A percentile compares a stretch with the other conserved stretches of the same genome.
Conservation (phyloP, 805 yeast species). For the Wickerhamiella kurtzmanii region DNA sequence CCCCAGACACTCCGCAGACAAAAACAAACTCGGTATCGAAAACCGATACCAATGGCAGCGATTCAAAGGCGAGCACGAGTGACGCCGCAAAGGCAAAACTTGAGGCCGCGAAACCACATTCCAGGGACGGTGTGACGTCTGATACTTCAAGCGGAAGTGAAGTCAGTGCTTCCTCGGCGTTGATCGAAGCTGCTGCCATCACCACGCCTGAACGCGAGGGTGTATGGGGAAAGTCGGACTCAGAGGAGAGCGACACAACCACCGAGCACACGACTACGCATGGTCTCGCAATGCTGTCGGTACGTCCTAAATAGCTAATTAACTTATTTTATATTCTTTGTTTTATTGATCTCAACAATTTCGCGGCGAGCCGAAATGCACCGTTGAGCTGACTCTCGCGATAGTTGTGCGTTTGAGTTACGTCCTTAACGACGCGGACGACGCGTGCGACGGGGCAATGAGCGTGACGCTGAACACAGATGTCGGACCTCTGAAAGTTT, state of each 20-base stretch:
- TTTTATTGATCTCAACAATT: too few relatives aligned
- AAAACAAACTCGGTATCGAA: too few relatives aligned
- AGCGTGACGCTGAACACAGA: constrained; percentile 25
- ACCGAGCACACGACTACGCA: background rate
- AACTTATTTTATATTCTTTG: too few relatives aligned
- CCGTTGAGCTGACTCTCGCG: too few relatives aligned
- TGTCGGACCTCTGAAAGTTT: constrained; percentile 29
- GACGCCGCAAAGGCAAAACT: too few relatives aligned
- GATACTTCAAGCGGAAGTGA: background rate
- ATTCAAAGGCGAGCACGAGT: too few relatives aligned
- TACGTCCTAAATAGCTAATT: background rate
- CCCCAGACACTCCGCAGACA: too few relatives aligned
- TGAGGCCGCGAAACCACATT: too few relatives aligned
- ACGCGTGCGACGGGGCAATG: too few relatives aligned
- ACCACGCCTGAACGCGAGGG: background rate
- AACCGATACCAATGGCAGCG: too few relatives aligned
- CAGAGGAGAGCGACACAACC: background rate
- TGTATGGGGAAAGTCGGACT: background rate
- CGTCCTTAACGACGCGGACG: background rate
- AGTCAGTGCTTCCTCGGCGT: background rate
- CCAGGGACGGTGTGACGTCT: background rate
- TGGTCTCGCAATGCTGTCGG: background rate
- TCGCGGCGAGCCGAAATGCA: too few relatives aligned
- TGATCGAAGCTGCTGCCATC: background rate
- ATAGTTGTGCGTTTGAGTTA: background rate